These are phyloP conservation scores for Musa troglodytarum DNA, from an alignment of 176 grass and related monocot genomes.

Conservation along the genomic window DNA sequence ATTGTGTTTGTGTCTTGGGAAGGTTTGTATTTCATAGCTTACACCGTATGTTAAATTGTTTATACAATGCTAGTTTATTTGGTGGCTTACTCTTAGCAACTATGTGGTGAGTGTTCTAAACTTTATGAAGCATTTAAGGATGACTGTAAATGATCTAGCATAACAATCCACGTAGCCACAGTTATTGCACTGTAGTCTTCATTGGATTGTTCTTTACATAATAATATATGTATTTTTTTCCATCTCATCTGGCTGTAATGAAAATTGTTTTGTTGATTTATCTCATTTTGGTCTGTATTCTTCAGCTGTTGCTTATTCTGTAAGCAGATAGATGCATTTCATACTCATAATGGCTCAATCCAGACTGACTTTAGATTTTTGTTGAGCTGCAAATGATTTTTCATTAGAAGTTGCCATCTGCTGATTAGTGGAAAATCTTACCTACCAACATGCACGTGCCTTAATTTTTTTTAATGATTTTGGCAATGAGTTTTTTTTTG, in stretches of 20 bases:
- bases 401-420: not conserved
- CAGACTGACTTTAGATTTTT: not conserved
- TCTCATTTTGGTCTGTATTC: not conserved
- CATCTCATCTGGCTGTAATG: not conserved
- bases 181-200: no score
- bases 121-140: no score
- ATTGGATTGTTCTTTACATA: no score
- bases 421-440: not conserved
- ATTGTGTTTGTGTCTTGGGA: constrained; percentile 87
- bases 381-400: not conserved
- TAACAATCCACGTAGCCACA: no score
- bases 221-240: no score
- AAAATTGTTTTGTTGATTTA: not conserved
- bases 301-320: no score
- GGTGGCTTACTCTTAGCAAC: not conserved
- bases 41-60: not conserved
- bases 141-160: no score
- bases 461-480: not conserved
- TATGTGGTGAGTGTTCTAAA: no score
- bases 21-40: constrained; percentile 35
- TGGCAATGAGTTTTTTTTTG: no score
- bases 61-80: not conserved
- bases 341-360: not conserved
- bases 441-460: not conserved
- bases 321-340: no score